Evolutionary conservation across 257 asterid species (phyloP), one percentile per base, ranked within the genome.

Genomic region (Ajuga chamaepitys): DNA sequence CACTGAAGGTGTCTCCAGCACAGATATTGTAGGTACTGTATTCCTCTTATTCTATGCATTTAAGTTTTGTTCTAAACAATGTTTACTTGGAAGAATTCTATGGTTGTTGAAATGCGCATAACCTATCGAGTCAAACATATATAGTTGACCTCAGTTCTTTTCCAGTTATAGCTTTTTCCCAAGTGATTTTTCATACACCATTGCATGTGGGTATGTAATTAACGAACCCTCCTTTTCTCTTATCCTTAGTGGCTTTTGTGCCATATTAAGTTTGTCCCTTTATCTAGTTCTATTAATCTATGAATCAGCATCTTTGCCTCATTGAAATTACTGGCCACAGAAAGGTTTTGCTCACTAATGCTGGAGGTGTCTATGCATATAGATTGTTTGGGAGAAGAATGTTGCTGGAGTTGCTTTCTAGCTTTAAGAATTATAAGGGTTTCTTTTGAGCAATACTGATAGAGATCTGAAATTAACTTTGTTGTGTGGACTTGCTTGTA

Each of bases 1-100:
- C 35, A 92, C 98, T 42, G 97, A 92, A 81, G 98, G 98, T 32
- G 97, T 92, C 79, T 92, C 98, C 55, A 89, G 98, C 85, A 92
- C 97, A 35, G 97, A 89, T 81, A 89, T 92, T 74, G 96, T 92
- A 85, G 98, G 98, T 92, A 89, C 62, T 75, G 80, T 67, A 77
- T 67, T 77, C 79, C 42, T 71, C 82, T 63, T 71, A 30, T 70
- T 51, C 77, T 71, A 30, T 37, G 22, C 25, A 17, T 52, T 37
- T 63, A 56, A 12, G 35, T 58, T 68, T 32, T 17, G 69, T 22
- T 12, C 22, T 22, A 40, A 20, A 38, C 14, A 71, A 40, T 40
- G 28, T 45, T 55, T 21, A 61, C 67, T 26, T 58, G 66, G 35
- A 60, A 48, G 52, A 42, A 25, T 55, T 47, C 18, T 47, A 6